Percentiles rank a stretch among this genome's conserved stretches.
Evolutionary conservation across 2,329 filamentous ascomycete genomes (phyloP).

Genomic region (Myriosclerotinia duriaeana): DNA sequence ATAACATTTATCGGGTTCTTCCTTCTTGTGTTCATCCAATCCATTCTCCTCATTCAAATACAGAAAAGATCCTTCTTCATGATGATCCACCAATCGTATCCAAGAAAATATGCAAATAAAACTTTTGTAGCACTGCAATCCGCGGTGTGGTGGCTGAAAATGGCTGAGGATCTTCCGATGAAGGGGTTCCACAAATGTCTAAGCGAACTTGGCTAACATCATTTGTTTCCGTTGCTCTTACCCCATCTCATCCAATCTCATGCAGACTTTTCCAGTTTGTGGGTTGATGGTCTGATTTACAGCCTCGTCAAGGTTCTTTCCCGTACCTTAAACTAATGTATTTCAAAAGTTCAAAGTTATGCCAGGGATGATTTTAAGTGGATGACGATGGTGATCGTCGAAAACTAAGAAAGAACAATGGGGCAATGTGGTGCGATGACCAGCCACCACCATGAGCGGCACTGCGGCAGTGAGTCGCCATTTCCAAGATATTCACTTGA

Average conservation of each 20-base stretch:
- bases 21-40: background rate
- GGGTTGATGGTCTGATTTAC: background rate
- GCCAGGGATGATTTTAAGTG: conserved; percentile 1
- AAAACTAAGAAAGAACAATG: conserved; percentile 3
- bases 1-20: background rate
- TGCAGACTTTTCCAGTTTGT: conserved; percentile 2
- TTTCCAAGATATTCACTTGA: conserved; percentile 5
- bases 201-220: conserved; percentile 19
- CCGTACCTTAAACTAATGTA: conserved; percentile 11
- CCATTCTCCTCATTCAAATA: conserved; percentile 1
- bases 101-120: background rate
- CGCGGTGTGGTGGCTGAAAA: conserved; percentile 39
- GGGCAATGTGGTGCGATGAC: background rate
- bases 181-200: conserved; percentile 41
- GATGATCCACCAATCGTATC: too few species aligned
- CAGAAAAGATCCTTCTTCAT: background rate
- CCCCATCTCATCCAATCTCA: background rate
- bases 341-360: background rate
- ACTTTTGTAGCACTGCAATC: conserved; percentile 43
- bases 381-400: background rate
- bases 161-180: conserved; percentile 55
- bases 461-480: background rate
- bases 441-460: conserved; percentile 13
- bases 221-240: conserved; percentile 9
- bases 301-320: background rate